Evolutionary conservation across 495 filamentous ascomycete species (phyloP), one percentile per base, ranked within the genome.

Genomic region (Clavariopsis aquatica): DNA sequence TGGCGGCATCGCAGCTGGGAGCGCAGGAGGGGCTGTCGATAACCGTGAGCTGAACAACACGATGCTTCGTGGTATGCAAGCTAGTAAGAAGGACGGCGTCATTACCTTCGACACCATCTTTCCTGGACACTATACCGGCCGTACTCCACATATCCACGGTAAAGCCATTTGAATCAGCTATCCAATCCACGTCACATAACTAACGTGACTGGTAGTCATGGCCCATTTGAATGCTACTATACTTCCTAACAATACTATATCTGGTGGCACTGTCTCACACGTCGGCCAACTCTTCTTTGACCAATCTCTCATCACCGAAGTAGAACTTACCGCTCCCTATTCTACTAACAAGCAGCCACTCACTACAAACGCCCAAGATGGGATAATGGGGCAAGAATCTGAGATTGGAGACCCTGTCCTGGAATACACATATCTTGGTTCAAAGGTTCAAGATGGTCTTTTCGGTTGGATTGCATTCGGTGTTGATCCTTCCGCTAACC

Each of bases 261-360:
- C 74, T 22, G 79, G 79, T 51, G 83, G 81, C 3, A 69, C 70
- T 0, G 78, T 83, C 19, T 77, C 80, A 1, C 82, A 89, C 72
- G 77, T 87, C 60, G 76, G 85, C 63, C 85, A 89, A 71, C 66
- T 88, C 13, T 89, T 85, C 80, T 89, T 83, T 74, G 84, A 84
- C 55, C 81, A 88, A 66, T 78, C 77, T 26, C 79, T 87, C 36
- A 80, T 83, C 62, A 43, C 38, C 13, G 15, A 8, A 8, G 38
- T 73, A 46, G 81, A 86, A 67, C 69, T 74, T n/a, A 80, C 49
- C n/a, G 74, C 73, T 52, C 83, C 82, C 0, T 89, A 89, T 69
- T 80, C 49, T 58, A 76, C 73, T 55, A 88, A 88, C 78, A 83
- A 75, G 0, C 82, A 85, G 53, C 38, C 31, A 0, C 65, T 85